Percentiles rank a stretch among this genome's conserved stretches.
Conservation (phyloP, 1,284 basidiomycete genomes). For the Ustilago hordei region DNA sequence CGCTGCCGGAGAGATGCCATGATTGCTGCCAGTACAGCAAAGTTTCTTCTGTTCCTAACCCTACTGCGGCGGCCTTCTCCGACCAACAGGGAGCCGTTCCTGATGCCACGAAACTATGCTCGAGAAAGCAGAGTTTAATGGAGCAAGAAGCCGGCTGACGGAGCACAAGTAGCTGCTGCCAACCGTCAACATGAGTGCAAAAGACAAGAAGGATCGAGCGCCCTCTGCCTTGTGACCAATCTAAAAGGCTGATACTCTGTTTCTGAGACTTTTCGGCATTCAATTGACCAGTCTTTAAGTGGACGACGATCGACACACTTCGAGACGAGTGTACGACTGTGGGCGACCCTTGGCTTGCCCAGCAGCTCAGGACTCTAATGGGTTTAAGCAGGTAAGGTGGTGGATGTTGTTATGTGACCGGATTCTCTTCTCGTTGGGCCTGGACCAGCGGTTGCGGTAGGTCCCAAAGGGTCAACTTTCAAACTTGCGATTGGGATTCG, state of each 20-base stretch:
- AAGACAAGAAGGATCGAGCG: neutral
- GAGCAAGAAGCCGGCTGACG: neutral
- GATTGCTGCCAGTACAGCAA: neutral
- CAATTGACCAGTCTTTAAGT: neutral
- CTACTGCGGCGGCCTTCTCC: neutral
- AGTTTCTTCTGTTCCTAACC: conserved; percentile 1
- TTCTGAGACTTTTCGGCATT: neutral
- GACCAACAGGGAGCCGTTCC: neutral
- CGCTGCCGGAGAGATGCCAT: neutral
- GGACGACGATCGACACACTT: neutral
- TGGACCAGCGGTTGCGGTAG: neutral
- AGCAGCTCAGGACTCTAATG: conserved; percentile 1
- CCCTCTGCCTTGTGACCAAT: neutral
- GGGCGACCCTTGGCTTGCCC: conserved; percentile 1
- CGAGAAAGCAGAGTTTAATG: neutral
- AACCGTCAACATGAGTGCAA: neutral
- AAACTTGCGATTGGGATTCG: neutral
- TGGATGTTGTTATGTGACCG: neutral
- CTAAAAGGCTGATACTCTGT: neutral
- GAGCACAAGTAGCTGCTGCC: neutral
- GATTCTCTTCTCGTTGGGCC: neutral
- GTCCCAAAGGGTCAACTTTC: neutral
- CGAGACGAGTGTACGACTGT: neutral
- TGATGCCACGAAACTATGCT: conserved; percentile 4
- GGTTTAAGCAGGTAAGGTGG: conserved; percentile 8